Base-by-base conservation (phyloP, 106 monocot species). In the Dendrobium nobile region DNA sequence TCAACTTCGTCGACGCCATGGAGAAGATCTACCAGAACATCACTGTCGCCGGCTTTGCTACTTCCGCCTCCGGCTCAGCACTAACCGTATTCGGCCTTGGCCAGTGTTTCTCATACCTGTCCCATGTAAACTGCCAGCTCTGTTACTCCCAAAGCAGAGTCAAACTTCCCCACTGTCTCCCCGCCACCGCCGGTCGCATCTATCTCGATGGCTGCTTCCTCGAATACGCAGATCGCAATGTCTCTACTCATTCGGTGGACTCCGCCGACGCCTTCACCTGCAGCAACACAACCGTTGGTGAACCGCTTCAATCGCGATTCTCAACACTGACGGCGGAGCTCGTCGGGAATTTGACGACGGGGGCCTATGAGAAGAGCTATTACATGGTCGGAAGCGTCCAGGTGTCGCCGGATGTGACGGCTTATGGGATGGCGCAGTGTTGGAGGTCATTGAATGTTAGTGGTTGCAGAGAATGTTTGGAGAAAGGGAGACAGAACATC, bases 391-490 rank as follows among this genome's bases (percentile, higher is more conserved):
- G 82, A 4, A 84, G 81, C 48, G 79, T 75, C 18, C 58, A 20
- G 27, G 80, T 85, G 40, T 22, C 80, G 70, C 31, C 75, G 48
- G 77, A 47, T 9, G 9, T 78, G 67, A 72, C 54, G 56, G 91
- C 86, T 0, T 90, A 92, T 27, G 89, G 84, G 31, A 83, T 86
- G 83, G 89, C 86, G 5, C 84, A 88, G 86, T 92, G 92, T 73
- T 88, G 88, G 88, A 82, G 79, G 55, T 86, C 92, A 41, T 75
- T 88, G 82, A 87, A 87, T 74, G 65, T 10, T 45, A 88, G 72
- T 42, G 84, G 78, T 16, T 90, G 92, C 79, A 65, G 26, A 16
- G 79, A 84, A 3, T 90, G 92, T 55, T 82, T 92, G 82, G 73
- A 85, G 74, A 83, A 77, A 28, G 89, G 88, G 17, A 67, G 40